Evolutionary conservation across 352 stramenopile species (phyloP), one percentile per base, ranked within the genome.

Genomic region (Globisporangium acanthophoron): DNA sequence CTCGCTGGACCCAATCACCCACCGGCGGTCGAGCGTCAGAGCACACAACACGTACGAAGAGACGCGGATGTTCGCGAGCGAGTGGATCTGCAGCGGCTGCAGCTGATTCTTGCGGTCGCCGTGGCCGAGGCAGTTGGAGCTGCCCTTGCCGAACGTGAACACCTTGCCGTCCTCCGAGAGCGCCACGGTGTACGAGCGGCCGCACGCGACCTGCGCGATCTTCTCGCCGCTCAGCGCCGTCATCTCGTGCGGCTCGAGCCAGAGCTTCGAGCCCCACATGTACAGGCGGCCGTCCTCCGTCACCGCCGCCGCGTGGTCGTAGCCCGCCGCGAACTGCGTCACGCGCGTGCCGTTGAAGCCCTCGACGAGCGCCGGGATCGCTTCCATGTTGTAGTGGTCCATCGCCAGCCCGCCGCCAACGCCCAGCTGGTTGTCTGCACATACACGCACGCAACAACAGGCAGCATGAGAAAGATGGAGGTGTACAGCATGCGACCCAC

Each of bases 311-410:
- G 92, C 92, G 74, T 99, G 96, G 59, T 93, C 90, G 59, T 97
- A 86, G 27, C 97, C 97, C 4, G 96, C 96, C 16, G 89, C 87
- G 48, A 99, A 90, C 64, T 97, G 79, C 52, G 84, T 88, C 6
- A 96, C 75, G 21, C 55, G 69, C 47, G 78, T 45, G 51, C 78
- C 74, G 44, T 65, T 69, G 61, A 96, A 92, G 45, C 74, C 75
- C 58, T 95, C 84, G 6, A 96, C 74, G 31, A 87, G 73, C 47
- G 87, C 82, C n/a, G 92, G 92, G 62, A 97, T 90, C 21, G 90
- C 86, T 66, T 98, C 92, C 74, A 97, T 97, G 70, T 92, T 91
- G 81, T 97, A 97, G 37, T 97, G 83, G 61, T 98, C 92, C 80
- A 98, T 95, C 24, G 84, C 73, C 31, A 97, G 58, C 13, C 90